Conservation (phyloP, 768 basidiomycete species). For the Serendipita sp. region DNA sequence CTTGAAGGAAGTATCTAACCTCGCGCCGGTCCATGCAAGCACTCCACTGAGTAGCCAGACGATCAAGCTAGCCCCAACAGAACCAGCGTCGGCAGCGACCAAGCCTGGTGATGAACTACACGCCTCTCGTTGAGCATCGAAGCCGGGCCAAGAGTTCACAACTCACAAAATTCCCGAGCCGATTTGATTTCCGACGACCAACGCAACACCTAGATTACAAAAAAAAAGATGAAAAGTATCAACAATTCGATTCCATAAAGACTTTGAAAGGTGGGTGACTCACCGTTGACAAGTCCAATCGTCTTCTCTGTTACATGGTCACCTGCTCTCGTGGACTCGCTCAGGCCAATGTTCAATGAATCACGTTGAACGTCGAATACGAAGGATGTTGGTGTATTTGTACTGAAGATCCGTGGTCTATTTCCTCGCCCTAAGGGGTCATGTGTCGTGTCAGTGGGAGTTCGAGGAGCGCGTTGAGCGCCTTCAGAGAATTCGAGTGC, state of each 20-base stretch:
- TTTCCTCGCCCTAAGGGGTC: slow-evolving; percentile 15
- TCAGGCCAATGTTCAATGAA: slow-evolving; percentile 63
- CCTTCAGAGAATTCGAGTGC: slow-evolving; percentile 65
- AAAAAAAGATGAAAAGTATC: neutral
- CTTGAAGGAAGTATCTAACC: slow-evolving; percentile 11
- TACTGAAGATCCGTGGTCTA: slow-evolving; percentile 9
- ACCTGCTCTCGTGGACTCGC: slow-evolving; percentile 41
- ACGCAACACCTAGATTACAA: slow-evolving; percentile 49
- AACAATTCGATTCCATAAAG: slow-evolving; percentile 1
- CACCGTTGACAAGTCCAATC: slow-evolving; percentile 63
- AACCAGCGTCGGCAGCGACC: slow-evolving; percentile 73
- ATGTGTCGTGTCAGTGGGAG: slow-evolving; percentile 36
- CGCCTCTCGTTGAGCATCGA: neutral
- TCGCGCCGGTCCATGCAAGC: slow-evolving; percentile 85
- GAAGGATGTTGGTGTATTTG: slow-evolving; percentile 23
- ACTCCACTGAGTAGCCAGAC: slow-evolving; percentile 78
- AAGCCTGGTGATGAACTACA: slow-evolving; percentile 80
- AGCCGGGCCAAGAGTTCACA: neutral
- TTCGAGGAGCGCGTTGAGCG: slow-evolving; percentile 22
- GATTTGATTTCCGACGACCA: slow-evolving; percentile 64
- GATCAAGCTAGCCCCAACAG: slow-evolving; percentile 72
- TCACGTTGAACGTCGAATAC: slow-evolving; percentile 65
- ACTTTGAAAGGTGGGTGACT: slow-evolving; percentile 13
- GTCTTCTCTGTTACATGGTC: slow-evolving; percentile 46
- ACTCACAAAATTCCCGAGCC: slow-evolving; percentile 87